Base-by-base conservation (phyloP, 1,139 yeast species). In the Taphrina flavorubra region DNA sequence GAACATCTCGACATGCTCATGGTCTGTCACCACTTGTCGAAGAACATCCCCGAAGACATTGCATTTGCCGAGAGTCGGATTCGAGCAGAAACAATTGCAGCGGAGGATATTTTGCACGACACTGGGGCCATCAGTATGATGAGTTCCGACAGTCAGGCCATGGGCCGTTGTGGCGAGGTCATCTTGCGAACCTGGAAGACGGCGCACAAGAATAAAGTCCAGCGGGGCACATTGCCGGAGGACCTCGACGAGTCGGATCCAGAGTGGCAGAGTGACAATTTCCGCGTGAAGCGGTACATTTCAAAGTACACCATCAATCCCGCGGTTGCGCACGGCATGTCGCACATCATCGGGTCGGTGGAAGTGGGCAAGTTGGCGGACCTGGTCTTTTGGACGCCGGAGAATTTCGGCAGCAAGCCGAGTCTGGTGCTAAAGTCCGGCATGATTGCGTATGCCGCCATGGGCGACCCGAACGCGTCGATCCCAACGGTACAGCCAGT, bases 61-160 rank as follows among this genome's bases (percentile, higher is more conserved):
- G 71, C 71, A 6, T 69, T 69, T 51, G 71, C 71, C n/a, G 71
- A 69, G 40, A 61, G 68, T n/a, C 69, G 71, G 14, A 69, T 69
- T n/a, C 62, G 71, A 7, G 71, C 71, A 13, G 71, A 69, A 31
- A 69, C 71, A 2, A 69, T 69, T 49, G 71, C 71, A 2, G 71
- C 71, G 6, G 71, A 69, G 44, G 71, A 69, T 53, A 65, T 69
- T 11, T 34, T 69, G 40, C 71, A 69, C 55, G 71, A 69, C 36
- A 60, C 68, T 31, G 71, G 71, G 11, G 71, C 71, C 1, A 69
- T 69, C 61, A 61, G 68, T 56, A 69, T 69, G 71, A 69, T 69
- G 68, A 61, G 68, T 42, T 69, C 71, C 10, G 71, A 69, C 31
- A 62, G 70, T 56, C 71, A 69, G 53, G 71, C 70, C 36, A 66